Evolutionary conservation across 1,139 yeast species (phyloP).

Genomic region (Pichia sp.): DNA sequence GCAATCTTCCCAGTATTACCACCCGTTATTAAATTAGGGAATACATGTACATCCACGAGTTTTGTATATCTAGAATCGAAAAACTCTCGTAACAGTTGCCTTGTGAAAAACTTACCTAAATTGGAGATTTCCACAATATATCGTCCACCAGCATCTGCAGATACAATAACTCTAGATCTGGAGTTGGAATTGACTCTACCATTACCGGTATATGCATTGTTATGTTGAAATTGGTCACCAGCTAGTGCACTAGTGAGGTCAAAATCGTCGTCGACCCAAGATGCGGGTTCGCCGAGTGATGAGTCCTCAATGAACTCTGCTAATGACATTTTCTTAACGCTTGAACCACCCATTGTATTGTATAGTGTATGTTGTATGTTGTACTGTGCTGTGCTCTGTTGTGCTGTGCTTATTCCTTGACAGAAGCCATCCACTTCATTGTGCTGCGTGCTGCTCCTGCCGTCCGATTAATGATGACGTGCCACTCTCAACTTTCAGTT

Average conservation of each 20-base stretch:
- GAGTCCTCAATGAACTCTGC: slow-evolving; percentile 28
- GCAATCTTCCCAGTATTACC: slow-evolving; percentile 23
- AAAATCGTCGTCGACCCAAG: slow-evolving; percentile 28
- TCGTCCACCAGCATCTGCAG: not conserved
- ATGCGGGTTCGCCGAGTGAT: slow-evolving; percentile 23
- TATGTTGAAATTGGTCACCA: not conserved
- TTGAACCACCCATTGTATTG: no score
- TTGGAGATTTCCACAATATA: slow-evolving; percentile 3
- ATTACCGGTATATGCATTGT: not conserved
- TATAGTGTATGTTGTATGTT: no score
- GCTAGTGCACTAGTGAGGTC: slow-evolving; percentile 14
- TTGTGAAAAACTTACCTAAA: slow-evolving; percentile 13
- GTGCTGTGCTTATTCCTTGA: no score
- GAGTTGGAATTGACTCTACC: not conserved
- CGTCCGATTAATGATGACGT: no score
- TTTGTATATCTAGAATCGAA: slow-evolving; percentile 25
- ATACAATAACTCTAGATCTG: not conserved
- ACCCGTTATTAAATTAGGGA: slow-evolving; percentile 21
- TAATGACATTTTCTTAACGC: slow-evolving; percentile 26
- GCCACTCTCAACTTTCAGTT: no score
- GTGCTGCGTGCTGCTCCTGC: no score
- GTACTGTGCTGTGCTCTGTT: no score
- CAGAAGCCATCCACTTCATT: no score
- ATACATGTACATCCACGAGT: slow-evolving; percentile 22
- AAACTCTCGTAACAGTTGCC: slow-evolving; percentile 22